Percentiles rank a stretch among this genome's conserved stretches.
These are phyloP conservation scores for Choanephora cucurbitarum DNA, from an alignment of 371 early-diverging fungal genomes.

Conservation along the genomic window DNA sequence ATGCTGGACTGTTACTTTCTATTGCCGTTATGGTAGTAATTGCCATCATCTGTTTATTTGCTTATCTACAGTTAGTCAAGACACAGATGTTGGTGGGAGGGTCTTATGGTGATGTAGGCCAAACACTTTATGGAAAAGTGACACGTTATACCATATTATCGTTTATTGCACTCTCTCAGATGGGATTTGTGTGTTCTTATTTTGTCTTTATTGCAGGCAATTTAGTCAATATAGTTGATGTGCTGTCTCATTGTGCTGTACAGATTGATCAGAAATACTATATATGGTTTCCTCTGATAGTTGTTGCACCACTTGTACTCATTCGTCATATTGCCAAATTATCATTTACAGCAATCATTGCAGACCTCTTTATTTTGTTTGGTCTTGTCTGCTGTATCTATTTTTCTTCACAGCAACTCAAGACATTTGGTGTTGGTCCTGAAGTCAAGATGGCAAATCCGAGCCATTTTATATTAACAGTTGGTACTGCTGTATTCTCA, in stretches of 20 bases:
- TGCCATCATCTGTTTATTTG: constrained; percentile 31
- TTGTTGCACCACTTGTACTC: constrained; percentile 69
- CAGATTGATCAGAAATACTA: constrained; percentile 47
- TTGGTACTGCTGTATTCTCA: constrained; percentile 78
- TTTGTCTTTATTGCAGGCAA: constrained; percentile 53
- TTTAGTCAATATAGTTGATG: constrained; percentile 44
- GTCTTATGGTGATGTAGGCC: constrained; percentile 82
- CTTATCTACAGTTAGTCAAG: constrained; percentile 32
- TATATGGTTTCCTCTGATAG: constrained; percentile 57
- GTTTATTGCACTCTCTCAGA: constrained; percentile 69
- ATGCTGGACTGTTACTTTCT: constrained; percentile 39
- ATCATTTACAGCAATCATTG: constrained; percentile 68
- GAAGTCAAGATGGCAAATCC: constrained; percentile 56
- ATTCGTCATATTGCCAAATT: constrained; percentile 71
- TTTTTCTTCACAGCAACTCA: constrained; percentile 38
- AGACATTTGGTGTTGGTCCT: constrained; percentile 39
- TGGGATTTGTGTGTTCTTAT: constrained; percentile 56
- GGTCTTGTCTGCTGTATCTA: constrained; percentile 59
- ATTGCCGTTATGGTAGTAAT: constrained; percentile 32
- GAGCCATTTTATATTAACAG: constrained; percentile 65
- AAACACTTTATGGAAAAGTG: constrained; percentile 62
- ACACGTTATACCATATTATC: constrained; percentile 57
- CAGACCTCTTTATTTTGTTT: constrained; percentile 72
- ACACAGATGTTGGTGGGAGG: constrained; percentile 53
- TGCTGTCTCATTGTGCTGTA: constrained; percentile 37